Conservation (phyloP, 768 basidiomycete genomes). For the Leccinum uliginosum region DNA sequence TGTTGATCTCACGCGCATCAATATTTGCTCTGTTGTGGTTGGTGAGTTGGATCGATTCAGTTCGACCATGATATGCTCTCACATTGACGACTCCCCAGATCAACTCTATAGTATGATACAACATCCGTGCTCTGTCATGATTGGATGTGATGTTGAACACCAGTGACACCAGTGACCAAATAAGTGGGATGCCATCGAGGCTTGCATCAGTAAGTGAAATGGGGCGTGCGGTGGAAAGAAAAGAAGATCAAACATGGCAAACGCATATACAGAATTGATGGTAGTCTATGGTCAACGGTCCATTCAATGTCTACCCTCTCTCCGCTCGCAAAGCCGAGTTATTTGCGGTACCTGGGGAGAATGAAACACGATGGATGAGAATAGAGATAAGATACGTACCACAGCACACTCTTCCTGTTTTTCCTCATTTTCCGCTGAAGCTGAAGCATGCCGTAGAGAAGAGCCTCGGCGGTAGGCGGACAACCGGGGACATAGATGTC, state of each 20-base stretch:
- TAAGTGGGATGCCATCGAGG: background rate
- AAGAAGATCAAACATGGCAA: constrained; percentile 7
- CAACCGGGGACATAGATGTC: constrained; percentile 98
- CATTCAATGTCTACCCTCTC: constrained; percentile 1
- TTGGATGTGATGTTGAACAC: background rate
- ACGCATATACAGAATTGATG: constrained; percentile 18
- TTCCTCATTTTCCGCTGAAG: constrained; percentile 94
- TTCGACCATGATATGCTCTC: background rate
- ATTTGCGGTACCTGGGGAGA: constrained; percentile 26
- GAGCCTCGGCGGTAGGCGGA: constrained; percentile 92
- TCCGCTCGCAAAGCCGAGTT: background rate
- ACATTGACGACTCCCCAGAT: background rate
- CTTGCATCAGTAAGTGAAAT: constrained; percentile 2
- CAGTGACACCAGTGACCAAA: background rate
- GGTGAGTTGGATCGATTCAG: background rate
- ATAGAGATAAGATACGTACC: constrained; percentile 43
- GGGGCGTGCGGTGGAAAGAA: background rate
- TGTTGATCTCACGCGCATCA: background rate
- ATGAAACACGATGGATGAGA: background rate
- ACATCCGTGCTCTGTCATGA: background rate
- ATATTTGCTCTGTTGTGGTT: background rate
- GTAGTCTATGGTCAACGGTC: constrained; percentile 23
- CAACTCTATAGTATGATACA: background rate
- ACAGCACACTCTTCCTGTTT: constrained; percentile 80
- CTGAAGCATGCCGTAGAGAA: constrained; percentile 95